A percentile compares a stretch with the other conserved stretches of the same genome.
Evolutionary conservation across 805 yeast species (phyloP).

Genomic region (Candida boleticola): DNA sequence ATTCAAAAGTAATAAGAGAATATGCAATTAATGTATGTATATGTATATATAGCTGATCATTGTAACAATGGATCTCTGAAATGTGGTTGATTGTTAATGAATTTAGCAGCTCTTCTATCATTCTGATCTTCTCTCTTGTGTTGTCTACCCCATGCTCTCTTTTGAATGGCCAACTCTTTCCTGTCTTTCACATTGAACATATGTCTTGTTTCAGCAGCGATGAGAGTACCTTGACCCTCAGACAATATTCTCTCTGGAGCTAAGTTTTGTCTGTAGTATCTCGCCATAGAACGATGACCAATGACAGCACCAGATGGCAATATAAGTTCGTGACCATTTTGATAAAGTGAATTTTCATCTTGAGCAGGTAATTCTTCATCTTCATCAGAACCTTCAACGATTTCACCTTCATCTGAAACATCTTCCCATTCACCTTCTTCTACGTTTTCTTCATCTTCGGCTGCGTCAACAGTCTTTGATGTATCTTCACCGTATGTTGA

Average conservation of each 20-base stretch:
- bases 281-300: constrained; percentile 43
- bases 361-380: constrained; percentile 30
- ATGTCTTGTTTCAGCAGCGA: constrained; percentile 52
- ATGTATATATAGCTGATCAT: not conserved
- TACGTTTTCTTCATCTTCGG: constrained; percentile 16
- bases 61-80: constrained; percentile 33
- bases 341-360: constrained; percentile 27
- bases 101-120: constrained; percentile 62
- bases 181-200: constrained; percentile 40
- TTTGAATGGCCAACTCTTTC: constrained; percentile 39
- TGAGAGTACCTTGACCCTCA: constrained; percentile 49
- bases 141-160: constrained; percentile 61
- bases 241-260: constrained; percentile 42
- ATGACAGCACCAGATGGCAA: constrained; percentile 43
- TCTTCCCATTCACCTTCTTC: constrained; percentile 42
- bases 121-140: constrained; percentile 49
- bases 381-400: constrained; percentile 18
- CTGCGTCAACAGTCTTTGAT: constrained; percentile 8
- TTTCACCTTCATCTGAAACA: constrained; percentile 28
- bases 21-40: not conserved
- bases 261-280: constrained; percentile 43
- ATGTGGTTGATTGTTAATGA: constrained; percentile 80
- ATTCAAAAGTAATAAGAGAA: too few relatives aligned
- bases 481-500: constrained; percentile 48
- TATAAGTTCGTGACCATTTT: constrained; percentile 37